These are phyloP conservation scores for Nematodospora valgi DNA, from an alignment of 805 yeast genomes.

Conservation along the genomic window DNA sequence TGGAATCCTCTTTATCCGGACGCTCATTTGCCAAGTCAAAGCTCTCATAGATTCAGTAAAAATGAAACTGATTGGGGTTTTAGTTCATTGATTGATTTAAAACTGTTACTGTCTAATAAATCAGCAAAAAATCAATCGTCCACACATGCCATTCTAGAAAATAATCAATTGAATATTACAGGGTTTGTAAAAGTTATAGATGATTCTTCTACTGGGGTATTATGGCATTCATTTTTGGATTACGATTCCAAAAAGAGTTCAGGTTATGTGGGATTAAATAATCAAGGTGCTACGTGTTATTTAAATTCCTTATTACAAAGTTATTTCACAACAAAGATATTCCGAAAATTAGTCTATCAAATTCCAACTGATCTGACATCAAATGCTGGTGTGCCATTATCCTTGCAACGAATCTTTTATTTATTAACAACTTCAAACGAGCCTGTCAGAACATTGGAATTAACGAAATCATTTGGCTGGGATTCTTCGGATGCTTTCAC, in stretches of 20 bases:
- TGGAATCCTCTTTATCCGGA: constrained; percentile 77
- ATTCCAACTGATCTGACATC: constrained; percentile 73
- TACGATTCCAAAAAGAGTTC: constrained; percentile 85
- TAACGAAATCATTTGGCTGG: constrained; percentile 96
- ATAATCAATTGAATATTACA: constrained; percentile 64
- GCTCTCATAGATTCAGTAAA: constrained; percentile 75
- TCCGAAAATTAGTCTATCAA: constrained; percentile 81
- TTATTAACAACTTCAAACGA: constrained; percentile 66
- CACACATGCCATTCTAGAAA: constrained; percentile 40
- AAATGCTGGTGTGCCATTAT: constrained; percentile 58
- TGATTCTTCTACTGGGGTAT: constrained; percentile 86
- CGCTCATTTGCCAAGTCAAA: constrained; percentile 55
- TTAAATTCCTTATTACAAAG: constrained; percentile 90
- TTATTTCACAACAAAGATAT: constrained; percentile 77
- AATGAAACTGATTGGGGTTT: constrained; percentile 96
- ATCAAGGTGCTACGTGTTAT: constrained; percentile 99
- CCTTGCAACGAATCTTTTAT: constrained; percentile 86
- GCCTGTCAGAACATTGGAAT: constrained; percentile 80
- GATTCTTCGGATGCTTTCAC: constrained; percentile 92
- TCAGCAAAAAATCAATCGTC: constrained; percentile 16
- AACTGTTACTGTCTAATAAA: constrained; percentile 30
- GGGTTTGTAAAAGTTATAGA: constrained; percentile 73
- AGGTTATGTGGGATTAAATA: constrained; percentile 88
- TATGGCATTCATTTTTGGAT: constrained; percentile 85
- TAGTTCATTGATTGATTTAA: constrained; percentile 63